phyloP scores from a whole-genome alignment of 108 stramenopile species.

The Ochromonas danica region DNA sequence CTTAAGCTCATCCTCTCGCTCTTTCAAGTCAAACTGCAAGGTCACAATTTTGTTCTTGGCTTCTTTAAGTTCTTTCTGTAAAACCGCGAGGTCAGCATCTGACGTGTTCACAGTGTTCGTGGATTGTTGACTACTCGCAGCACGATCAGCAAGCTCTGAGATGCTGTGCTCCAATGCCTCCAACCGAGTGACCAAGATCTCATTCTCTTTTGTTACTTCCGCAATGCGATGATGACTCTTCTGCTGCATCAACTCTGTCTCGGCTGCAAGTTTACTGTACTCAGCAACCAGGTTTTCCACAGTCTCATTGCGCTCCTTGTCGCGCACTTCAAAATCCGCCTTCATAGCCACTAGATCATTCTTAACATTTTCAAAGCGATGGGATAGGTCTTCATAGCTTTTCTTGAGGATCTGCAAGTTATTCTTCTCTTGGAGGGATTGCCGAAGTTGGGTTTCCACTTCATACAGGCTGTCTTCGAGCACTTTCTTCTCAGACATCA shows the following conservation, averaged over 20 bases:
- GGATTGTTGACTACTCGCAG: neutral
- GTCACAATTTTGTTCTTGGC: neutral
- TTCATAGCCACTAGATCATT: neutral
- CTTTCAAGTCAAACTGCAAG: conserved; percentile 21
- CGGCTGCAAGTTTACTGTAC: conserved; percentile 19
- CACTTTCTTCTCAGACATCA: neutral
- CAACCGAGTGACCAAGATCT: conserved; percentile 26
- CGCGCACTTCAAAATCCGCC: neutral
- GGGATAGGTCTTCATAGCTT: conserved; percentile 11
- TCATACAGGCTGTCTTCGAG: conserved; percentile 5
- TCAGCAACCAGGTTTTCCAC: conserved; percentile 28
- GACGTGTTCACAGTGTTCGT: neutral
- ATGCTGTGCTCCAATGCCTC: conserved; percentile 37
- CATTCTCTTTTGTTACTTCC: conserved; percentile 24
- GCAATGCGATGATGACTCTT: neutral
- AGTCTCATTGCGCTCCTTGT: neutral
- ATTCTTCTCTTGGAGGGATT: conserved; percentile 11
- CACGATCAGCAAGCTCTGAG: conserved; percentile 29
- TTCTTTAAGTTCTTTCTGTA: conserved; percentile 6
- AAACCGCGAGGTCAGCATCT: neutral
- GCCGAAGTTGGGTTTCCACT: neutral
- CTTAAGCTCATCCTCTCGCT: conserved; percentile 18
- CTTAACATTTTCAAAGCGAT: neutral
- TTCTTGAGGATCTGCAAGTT: neutral
- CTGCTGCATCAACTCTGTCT: conserved; percentile 18